Evolutionary conservation across 208 protist genomes (phyloP).

Genomic region (Wallacemonas sp.): DNA sequence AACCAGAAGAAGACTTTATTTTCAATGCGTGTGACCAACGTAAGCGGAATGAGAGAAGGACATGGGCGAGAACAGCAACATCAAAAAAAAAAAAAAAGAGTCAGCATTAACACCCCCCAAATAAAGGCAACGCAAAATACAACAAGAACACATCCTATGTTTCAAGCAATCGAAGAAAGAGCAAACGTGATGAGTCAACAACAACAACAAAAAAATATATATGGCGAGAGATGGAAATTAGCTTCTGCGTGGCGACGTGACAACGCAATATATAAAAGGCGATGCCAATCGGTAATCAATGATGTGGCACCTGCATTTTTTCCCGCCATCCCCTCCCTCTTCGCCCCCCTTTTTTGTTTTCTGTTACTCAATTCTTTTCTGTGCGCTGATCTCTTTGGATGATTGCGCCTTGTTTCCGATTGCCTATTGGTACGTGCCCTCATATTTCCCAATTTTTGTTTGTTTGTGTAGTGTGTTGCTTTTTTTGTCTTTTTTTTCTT

Average conservation of each 20-base stretch:
- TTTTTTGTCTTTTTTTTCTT: slow-evolving; percentile 1
- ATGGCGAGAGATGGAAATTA: neutral
- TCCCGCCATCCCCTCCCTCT: neutral
- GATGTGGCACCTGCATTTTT: too few species aligned
- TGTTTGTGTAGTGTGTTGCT: slow-evolving; percentile 2
- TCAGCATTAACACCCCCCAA: neutral
- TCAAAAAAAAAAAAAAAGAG: neutral
- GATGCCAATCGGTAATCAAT: too few species aligned
- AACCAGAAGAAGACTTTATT: neutral
- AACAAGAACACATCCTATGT: too few species aligned
- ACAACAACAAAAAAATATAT: neutral
- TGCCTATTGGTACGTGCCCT: neutral
- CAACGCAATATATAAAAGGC: too few species aligned
- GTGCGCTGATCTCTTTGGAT: too few species aligned
- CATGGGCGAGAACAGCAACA: neutral
- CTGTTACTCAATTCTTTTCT: too few species aligned
- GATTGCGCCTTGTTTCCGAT: neutral
- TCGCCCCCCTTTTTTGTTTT: neutral
- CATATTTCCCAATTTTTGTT: slow-evolving; percentile 18
- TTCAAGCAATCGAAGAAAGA: too few species aligned
- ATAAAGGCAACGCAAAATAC: neutral
- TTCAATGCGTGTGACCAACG: too few species aligned
- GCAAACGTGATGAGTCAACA: too few species aligned
- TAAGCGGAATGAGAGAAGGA: too few species aligned
- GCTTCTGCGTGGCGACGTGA: too few species aligned